Percentiles rank a stretch among this genome's conserved stretches.
These are phyloP conservation scores for Cucumis hystrix DNA, from an alignment of 306 rosid species.

Conservation along the genomic window DNA sequence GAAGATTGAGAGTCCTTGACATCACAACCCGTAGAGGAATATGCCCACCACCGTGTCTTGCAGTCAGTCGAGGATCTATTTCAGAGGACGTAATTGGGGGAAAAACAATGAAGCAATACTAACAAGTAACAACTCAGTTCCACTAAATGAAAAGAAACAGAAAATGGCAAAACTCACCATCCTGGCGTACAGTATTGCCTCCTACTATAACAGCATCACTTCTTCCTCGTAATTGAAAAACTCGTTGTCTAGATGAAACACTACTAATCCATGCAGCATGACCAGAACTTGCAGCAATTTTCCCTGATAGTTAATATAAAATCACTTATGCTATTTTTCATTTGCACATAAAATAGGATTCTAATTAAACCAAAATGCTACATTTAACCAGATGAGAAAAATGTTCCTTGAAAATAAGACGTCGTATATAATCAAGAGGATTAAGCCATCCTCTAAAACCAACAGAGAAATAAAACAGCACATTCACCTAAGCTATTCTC, in stretches of 20 bases:
- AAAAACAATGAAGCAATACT: background rate
- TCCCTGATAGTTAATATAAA: constrained; percentile 28
- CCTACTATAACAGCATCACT: constrained; percentile 87
- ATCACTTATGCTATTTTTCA: background rate
- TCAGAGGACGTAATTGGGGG: background rate
- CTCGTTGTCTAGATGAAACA: constrained; percentile 53
- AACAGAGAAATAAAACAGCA: background rate
- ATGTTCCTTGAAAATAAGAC: background rate
- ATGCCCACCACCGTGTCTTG: constrained; percentile 86
- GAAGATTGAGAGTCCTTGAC: constrained; percentile 71
- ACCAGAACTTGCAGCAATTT: constrained; percentile 79
- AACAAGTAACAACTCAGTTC: background rate
- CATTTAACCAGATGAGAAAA: background rate
- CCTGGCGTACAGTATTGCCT: constrained; percentile 78
- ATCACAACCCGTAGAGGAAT: constrained; percentile 74
- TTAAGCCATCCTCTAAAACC: background rate
- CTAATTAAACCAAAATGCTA: background rate
- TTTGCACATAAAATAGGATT: background rate
- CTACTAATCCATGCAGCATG: constrained; percentile 86
- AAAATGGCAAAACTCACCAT: constrained; percentile 43
- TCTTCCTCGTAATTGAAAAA: constrained; percentile 75
- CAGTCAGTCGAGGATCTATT: constrained; percentile 80
- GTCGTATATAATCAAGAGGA: background rate
- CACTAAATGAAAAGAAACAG: background rate
- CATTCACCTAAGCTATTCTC: background rate